Evolutionary conservation across 2,329 filamentous ascomycete genomes (phyloP), one percentile per base, ranked within the genome.

Genomic region (Diaporthe vaccinii): DNA sequence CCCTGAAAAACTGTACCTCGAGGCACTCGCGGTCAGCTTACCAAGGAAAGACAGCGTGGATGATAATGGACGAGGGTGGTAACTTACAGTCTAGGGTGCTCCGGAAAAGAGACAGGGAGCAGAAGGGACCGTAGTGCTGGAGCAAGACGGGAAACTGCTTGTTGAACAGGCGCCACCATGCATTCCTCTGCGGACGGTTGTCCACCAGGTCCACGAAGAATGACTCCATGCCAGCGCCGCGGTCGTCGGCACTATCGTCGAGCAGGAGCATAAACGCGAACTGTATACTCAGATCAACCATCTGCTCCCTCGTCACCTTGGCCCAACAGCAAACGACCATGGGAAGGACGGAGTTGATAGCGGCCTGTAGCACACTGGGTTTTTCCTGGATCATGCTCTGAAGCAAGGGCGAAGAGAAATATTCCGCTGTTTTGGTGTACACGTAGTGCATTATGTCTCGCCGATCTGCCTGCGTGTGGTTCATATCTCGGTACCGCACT

Each of bases 311-410:
- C 15, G 28, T 51, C 44, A 51, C 61, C 28, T 67, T 67, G 25
- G 61, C 61, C 61, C 61, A 49, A n/a, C 25, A 4, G 41, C n/a
- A 67, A 20, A 67, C 61, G 61, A 67, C 41, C 61, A 67, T 49
- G 20, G 61, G 28, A 9, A 67, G 41, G 25, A 67, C 49, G 28
- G 61, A 17, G 28, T 67, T 67, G 61, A 67, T 49, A 1, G 41
- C 61, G 25, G 25, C 20, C 41, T 67, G 61, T 3, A 67, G 34
- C 10, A 34, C 6, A 1, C 5, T 49, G 1, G 61, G 41, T 44
- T n/a, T 3, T n/a, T 12, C n/a, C 41, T 49, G n/a, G 15, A 49
- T 49, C 25, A 5, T 34, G 2, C 20, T 34, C 25, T 65, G 61
- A 17, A 65, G 41, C 41, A 14, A 34, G 4, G 41, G 25, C 41